Base-by-base conservation (phyloP, 2,329 filamentous ascomycete genomes). In the Lasiodiplodia theobromae region DNA sequence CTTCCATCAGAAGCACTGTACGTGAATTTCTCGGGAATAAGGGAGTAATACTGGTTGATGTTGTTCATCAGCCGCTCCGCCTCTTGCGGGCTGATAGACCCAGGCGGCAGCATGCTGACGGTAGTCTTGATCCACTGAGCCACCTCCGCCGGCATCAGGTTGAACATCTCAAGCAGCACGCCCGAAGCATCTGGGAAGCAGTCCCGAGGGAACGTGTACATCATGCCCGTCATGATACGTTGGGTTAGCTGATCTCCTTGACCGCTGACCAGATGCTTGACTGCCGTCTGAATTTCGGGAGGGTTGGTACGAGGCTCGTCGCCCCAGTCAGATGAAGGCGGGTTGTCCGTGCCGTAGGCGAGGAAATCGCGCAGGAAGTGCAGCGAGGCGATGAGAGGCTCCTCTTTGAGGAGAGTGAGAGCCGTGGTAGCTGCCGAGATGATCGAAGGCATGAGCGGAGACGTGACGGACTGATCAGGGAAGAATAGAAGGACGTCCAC, bases 171-270 rank as follows among this genome's bases (percentile, higher is more conserved):
- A 70, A 99, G 88, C 65, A 99, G 82, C n/a, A 97, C 93, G 4
- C 94, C 94, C 60, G 93, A 97, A 18, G 94, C 94, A 77, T 99
- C 96, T 0, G 94, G 91, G 76, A 98, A 97, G 81, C 94, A 97
- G 79, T 98, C 96, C 53, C 92, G 89, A 0, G 96, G 96, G 82
- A 99, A 99, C 0, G 92, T 96, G 78, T 97, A 97, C 95, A 99
- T 98, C 94, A 99, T 97, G 70, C 96, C 96, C 1, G 94, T 96
- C 83, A 99, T 86, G 69, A 97, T 90, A 71, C 94, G 92, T 80
- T 97, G 95, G 8, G 96, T 90, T 34, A 99, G 85, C 68, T 89
- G 83, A 75, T 93, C 90, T 47, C 96, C 94, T 71, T 94, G 89
- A 1, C 85, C 82, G 2, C 86, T 72, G 28, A 97, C 82, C 65